Conservation (phyloP, 768 basidiomycete genomes). For the Lactarius deliciosus region DNA sequence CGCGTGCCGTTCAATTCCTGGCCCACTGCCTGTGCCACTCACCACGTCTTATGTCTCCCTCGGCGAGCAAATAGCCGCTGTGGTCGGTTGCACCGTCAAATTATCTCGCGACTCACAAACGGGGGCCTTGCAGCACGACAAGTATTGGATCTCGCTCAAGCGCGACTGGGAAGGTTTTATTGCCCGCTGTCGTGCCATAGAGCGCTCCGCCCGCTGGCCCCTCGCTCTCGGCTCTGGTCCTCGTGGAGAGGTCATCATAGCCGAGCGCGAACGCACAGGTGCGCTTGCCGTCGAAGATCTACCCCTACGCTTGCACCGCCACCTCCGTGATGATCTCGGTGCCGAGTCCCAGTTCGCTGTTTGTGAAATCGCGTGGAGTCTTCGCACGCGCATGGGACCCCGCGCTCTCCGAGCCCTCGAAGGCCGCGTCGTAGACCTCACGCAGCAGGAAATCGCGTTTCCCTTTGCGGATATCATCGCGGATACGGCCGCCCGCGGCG, state of each 20-base stretch:
- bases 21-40: constrained; percentile 55
- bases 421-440: constrained; percentile 55
- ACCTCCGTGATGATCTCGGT: constrained; percentile 45
- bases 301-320: constrained; percentile 56
- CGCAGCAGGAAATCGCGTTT: constrained; percentile 78
- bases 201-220: constrained; percentile 82
- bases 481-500: constrained; percentile 56
- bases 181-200: constrained; percentile 86
- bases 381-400: constrained; percentile 54
- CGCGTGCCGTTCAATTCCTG: constrained; percentile 64
- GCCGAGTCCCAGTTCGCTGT: constrained; percentile 56
- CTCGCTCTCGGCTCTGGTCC: constrained; percentile 57
- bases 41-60: constrained; percentile 62
- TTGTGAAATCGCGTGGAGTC: constrained; percentile 60
- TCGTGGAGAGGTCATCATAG: constrained; percentile 51
- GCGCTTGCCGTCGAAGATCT: constrained; percentile 63
- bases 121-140: constrained; percentile 72
- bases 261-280: constrained; percentile 78
- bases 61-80: constrained; percentile 72
- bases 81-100: constrained; percentile 84
- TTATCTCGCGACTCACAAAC: constrained; percentile 73
- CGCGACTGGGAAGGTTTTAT: constrained; percentile 97
- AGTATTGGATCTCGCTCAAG: constrained; percentile 82
- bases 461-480: constrained; percentile 72
- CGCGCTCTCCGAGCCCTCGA: constrained; percentile 46